Base-by-base conservation (phyloP, 805 yeast genomes). In the Metschnikowia cerradonensis region DNA sequence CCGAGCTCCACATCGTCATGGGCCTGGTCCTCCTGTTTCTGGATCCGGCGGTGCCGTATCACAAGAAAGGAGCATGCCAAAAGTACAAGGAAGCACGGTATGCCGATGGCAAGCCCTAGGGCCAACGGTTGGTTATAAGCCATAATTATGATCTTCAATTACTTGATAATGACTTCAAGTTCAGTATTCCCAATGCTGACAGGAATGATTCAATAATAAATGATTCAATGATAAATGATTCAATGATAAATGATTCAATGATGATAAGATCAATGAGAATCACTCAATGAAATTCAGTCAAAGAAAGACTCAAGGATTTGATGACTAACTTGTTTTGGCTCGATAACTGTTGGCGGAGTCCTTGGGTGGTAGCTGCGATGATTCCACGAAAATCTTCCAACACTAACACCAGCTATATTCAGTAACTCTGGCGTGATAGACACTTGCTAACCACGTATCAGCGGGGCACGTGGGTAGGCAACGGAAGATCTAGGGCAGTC, bases 51-150 rank as follows among this genome's bases (percentile, higher is more conserved):
- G 54, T 68, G 67, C 44, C 70, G 56, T 40, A 54, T 47, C 67
- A 69, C 68, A 48, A 73, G 59, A 13, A 59, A 30, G 3, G 58
- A 33, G 34, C 60, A 56, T 14, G 62, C 62, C 4, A 60, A 35
- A 5, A 72, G 31, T 15, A 71, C 61, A 6, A 73, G 49, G 42
- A 65, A 61, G 31, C 70, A 59, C 3, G 77, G 77, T 19, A 72
- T 57, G 6, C 77, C 77, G 19, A 73, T 70, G 17, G 75, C 72
- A 37, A 73, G 60, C 2, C 77, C 77, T 14, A 73, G 76, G 6
- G 77, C 68, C 49, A 72, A 59, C 10, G 54, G 51, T 41, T 53
- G 57, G 44, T 55, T 54, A 33, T 55, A 55, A 23, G 41, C 55
- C 59, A 55, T 55, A 14, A 30, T 36, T 26, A 26, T 26, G 11